phyloP scores from a whole-genome alignment of 441 rosid species.

The Hura crepitans region DNA sequence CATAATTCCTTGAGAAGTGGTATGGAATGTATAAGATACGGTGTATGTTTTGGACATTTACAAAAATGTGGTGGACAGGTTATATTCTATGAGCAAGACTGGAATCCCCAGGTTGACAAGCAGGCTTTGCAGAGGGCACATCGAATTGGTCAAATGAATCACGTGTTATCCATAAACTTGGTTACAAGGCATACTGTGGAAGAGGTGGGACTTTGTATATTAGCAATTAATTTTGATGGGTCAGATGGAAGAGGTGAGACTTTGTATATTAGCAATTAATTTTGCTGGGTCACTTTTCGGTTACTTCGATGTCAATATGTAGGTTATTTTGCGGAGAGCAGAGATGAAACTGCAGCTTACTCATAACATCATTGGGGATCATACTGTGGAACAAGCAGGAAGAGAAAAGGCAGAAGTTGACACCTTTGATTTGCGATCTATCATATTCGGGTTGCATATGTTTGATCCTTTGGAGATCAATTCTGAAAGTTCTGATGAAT shows the following conservation, averaged over 20 bases:
- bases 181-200: constrained; percentile 65
- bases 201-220: constrained; percentile 48
- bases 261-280: constrained; percentile 10
- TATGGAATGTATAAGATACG: background rate
- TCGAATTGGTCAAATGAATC: constrained; percentile 84
- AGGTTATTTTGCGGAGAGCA: constrained; percentile 84
- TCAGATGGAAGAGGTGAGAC: constrained; percentile 79
- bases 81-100: constrained; percentile 90
- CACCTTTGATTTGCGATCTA: constrained; percentile 53
- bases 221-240: background rate
- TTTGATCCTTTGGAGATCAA: constrained; percentile 53
- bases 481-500: constrained; percentile 42
- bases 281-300: background rate
- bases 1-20: constrained; percentile 7
- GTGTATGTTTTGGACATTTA: background rate
- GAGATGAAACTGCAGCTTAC: constrained; percentile 80
- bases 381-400: constrained; percentile 37
- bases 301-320: constrained; percentile 22
- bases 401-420: constrained; percentile 50
- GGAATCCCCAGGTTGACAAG: constrained; percentile 96
- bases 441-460: constrained; percentile 65
- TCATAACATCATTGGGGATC: constrained; percentile 64
- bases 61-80: constrained; percentile 39
- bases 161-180: constrained; percentile 74
- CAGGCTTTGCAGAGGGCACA: constrained; percentile 89